Evolutionary conservation across 768 basidiomycete genomes (phyloP), one percentile per base, ranked within the genome.

Genomic region (Boletus edulis): DNA sequence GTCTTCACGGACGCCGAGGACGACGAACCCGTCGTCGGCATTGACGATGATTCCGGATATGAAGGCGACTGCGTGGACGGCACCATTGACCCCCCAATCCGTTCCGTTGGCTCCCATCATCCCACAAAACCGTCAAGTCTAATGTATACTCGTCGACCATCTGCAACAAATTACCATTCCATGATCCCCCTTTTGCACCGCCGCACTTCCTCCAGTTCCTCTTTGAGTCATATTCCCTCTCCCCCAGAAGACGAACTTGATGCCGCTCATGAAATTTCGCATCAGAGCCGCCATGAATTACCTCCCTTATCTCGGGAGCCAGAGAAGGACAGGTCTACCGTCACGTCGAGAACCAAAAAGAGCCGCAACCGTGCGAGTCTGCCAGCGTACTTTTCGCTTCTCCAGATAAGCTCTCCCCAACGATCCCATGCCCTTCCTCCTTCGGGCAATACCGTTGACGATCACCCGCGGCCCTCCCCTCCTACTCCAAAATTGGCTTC

Each of bases 301-400:
- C 65, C 71, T 47, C 69, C 73, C 51, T 60, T 61, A 20, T 58
- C 57, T 18, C 62, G 55, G 49, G 65, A 63, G 46, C 48, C 53
- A 37, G 64, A 67, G 39, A 62, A 57, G 55, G 55, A 68, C 59
- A 64, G 54, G 34, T 64, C 63, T 17, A 67, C 69, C 40, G 59
- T 73, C 57, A 68, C 70, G 15, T 69, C 62, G 57, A 73, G 58
- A 78, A 74, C 76, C 52, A 82, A 76, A 72, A 78, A 75, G 55
- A 76, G 71, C 62, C 84, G 82, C 62, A 87, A 84, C 68, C 86
- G 88, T 67, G 83, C 84, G 43, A 86, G 84, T 67, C 79, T 91
- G 29, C 88, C 88, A 20, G 81, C 86, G 18, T 88, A 83, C 70
- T 91, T 91, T 68, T 88, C 86, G 45, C 76, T 89, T 54, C 78